Evolutionary conservation across 805 yeast species (phyloP), one percentile per base, ranked within the genome.

Genomic region (Sungouiella thailandica): DNA sequence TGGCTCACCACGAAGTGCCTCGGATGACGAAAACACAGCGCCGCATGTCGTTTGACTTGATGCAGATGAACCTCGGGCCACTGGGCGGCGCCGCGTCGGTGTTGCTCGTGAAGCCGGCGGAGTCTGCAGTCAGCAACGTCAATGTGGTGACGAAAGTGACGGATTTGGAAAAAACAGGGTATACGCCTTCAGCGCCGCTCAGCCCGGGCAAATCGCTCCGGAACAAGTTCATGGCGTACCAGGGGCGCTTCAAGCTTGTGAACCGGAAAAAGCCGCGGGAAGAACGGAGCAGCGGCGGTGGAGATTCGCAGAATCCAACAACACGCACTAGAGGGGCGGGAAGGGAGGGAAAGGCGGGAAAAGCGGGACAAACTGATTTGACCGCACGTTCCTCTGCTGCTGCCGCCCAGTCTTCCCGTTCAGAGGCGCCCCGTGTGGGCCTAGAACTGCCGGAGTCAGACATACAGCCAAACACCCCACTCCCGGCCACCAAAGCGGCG

Each of bases 71-170:
- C 5, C 32, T 29, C 23, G 29, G 27, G 25, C 13, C 10, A 17
- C 22, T 7, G n/a, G n/a, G n/a, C 9, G 7, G 8, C 7, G 9
- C 22, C 22, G 8, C 9, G 9, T 40, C 39, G 16, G 27, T 41
- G 23, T 44, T 49, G 26, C 36, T 59, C 11, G 49, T 52, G 11
- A 56, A 47, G 17, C 60, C 65, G 4, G 64, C 69, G 2, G 48
- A 51, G 7, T 47, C 58, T 1, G 45, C 54, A 7, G 50, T 61
- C 3, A 55, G 61, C 12, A 54, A 48, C 22, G 54, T 65, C 18
- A 62, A 59, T 35, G 66, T 65, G 5, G 40, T 53, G n/a, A 53
- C 66, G 3, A 51, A 23, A 15, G 48, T 44, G 14, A 43, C 46
- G 9, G 39, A 35, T 11, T 17, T 41, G 11, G 31, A 29, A 10